A percentile compares a stretch with the other conserved stretches of the same genome.
phyloP scores from a whole-genome alignment of 1,284 basidiomycete genomes.

The Ustilago tritici region DNA sequence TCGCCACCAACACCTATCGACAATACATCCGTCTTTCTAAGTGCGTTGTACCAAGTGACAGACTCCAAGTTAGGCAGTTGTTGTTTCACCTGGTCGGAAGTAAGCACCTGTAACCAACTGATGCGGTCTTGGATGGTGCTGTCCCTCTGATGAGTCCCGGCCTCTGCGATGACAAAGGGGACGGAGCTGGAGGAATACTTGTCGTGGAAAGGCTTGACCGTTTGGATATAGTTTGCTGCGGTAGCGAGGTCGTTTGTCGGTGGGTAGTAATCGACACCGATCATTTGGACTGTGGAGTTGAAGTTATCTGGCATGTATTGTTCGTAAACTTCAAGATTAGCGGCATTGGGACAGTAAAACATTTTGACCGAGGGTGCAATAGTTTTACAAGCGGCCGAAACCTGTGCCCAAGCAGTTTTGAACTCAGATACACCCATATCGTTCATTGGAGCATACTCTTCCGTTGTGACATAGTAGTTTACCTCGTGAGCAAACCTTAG shows the following conservation, averaged over 20 bases:
- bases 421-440: slow-evolving; percentile 63
- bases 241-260: slow-evolving; percentile 45
- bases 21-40: slow-evolving; percentile 38
- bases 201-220: slow-evolving; percentile 70
- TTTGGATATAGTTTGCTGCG: slow-evolving; percentile 54
- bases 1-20: slow-evolving; percentile 47
- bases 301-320: slow-evolving; percentile 52
- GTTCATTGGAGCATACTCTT: slow-evolving; percentile 31
- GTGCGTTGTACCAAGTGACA: slow-evolving; percentile 69
- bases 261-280: slow-evolving; percentile 69
- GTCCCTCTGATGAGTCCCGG: slow-evolving; percentile 47
- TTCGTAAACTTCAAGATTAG: slow-evolving; percentile 37
- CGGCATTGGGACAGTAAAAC: slow-evolving; percentile 59
- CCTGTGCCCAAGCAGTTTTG: slow-evolving; percentile 69
- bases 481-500: slow-evolving; percentile 70
- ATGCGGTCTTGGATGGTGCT: slow-evolving; percentile 49
- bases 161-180: slow-evolving; percentile 70
- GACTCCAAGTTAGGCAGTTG: slow-evolving; percentile 64
- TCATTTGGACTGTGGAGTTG: slow-evolving; percentile 49
- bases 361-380: slow-evolving; percentile 69
- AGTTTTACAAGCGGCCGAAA: slow-evolving; percentile 59
- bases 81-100: slow-evolving; percentile 47
- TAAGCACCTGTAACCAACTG: slow-evolving; percentile 62
- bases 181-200: slow-evolving; percentile 49
- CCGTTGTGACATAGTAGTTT: slow-evolving; percentile 49